These are phyloP conservation scores for Hypoxylon subgilvum DNA, from an alignment of 495 filamentous ascomycete genomes.

Conservation along the genomic window DNA sequence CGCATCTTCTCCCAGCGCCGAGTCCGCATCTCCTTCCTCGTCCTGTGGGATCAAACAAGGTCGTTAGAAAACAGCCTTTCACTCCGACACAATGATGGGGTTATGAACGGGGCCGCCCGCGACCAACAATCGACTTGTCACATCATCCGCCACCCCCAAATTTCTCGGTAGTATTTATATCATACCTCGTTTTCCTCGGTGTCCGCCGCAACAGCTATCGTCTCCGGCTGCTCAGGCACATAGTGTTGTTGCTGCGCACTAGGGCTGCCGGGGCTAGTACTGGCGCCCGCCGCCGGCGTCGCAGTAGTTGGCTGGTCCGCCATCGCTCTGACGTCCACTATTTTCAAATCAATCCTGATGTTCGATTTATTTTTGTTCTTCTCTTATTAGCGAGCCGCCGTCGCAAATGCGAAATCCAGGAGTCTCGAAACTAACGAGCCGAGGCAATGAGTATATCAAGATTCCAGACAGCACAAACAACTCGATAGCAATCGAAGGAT, in stretches of 20 bases:
- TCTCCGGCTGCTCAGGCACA: constrained; percentile 13
- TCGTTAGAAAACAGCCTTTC: constrained; percentile 9
- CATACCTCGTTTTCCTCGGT: constrained; percentile 23
- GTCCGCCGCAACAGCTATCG: constrained; percentile 23
- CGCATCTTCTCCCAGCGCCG: constrained; percentile 39
- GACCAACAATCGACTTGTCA: constrained; percentile 11
- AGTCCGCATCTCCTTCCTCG: constrained; percentile 35
- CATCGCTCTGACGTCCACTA: constrained; percentile 12
- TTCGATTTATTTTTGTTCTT: background rate
- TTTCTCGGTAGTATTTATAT: too few species aligned
- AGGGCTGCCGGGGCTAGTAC: background rate
- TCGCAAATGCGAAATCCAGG: too few species aligned
- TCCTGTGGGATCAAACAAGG: constrained; percentile 14
- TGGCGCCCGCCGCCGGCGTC: constrained; percentile 2
- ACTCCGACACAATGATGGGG: too few species aligned
- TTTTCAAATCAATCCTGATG: background rate
- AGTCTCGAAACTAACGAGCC: too few species aligned
- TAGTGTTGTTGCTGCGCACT: background rate
- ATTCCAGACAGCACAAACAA: too few species aligned
- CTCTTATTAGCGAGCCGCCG: background rate
- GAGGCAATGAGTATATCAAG: too few species aligned
- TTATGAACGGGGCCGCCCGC: background rate
- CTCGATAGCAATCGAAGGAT: too few species aligned
- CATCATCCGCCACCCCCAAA: background rate
- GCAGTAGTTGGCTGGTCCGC: constrained; percentile 23